A percentile compares a stretch with the other conserved stretches of the same genome.
phyloP scores from a whole-genome alignment of 768 basidiomycete species.

The Cystoderma amianthinum region DNA sequence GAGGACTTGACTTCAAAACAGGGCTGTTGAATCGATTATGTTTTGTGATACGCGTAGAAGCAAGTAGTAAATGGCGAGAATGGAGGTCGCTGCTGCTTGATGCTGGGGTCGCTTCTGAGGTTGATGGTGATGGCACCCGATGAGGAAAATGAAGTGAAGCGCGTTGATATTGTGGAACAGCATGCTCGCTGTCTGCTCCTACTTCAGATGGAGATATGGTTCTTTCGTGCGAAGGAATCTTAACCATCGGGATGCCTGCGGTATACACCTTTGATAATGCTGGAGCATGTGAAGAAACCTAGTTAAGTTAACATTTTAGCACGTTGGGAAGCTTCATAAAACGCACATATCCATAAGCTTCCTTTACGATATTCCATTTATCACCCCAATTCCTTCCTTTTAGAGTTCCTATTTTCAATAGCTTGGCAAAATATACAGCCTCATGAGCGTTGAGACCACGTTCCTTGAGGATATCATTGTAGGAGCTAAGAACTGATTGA shows the following conservation, averaged over 20 bases:
- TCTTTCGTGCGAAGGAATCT: slow-evolving; percentile 1
- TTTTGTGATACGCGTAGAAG: background rate
- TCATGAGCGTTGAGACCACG: slow-evolving; percentile 75
- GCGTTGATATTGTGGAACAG: slow-evolving; percentile 9
- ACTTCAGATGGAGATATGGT: slow-evolving; percentile 7
- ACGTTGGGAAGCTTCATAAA: too few relatives aligned
- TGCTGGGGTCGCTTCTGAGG: slow-evolving; percentile 8
- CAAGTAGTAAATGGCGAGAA: slow-evolving; percentile 4
- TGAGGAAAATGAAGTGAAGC: slow-evolving; percentile 19
- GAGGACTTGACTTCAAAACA: background rate
- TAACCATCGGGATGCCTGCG: too few relatives aligned
- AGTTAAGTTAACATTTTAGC: too few relatives aligned
- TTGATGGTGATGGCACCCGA: slow-evolving; percentile 2
- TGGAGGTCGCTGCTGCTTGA: slow-evolving; percentile 6
- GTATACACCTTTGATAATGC: too few relatives aligned
- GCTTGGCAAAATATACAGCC: slow-evolving; percentile 73
- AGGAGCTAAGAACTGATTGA: slow-evolving; percentile 77
- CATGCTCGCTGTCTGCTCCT: background rate
- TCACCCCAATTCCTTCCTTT: slow-evolving; percentile 76
- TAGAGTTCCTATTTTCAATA: slow-evolving; percentile 77
- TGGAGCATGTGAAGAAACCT: too few relatives aligned
- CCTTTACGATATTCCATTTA: slow-evolving; percentile 73
- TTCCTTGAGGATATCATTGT: slow-evolving; percentile 71
- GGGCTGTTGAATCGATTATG: too few relatives aligned
- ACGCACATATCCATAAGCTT: slow-evolving; percentile 35